Base-by-base conservation (phyloP, 2,329 filamentous ascomycete species). In the Cadophora sp. region DNA sequence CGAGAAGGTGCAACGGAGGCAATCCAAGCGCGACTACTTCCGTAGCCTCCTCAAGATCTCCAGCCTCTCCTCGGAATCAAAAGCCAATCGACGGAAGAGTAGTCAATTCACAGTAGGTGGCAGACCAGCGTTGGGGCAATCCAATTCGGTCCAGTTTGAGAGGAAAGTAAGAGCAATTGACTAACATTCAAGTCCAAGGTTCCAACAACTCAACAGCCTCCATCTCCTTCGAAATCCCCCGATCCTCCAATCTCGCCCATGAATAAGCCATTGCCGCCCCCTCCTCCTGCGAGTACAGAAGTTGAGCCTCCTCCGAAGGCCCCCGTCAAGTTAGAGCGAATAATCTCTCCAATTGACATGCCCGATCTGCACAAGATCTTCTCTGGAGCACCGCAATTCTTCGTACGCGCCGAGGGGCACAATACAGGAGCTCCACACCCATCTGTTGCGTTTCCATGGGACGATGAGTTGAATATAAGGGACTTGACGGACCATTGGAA, bases 331-430 rank as follows among this genome's bases (percentile, higher is more conserved):
- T 78, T 88, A 47, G 80, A 83, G 68, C 82, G 83, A 76, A 89
- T 87, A 79, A 89, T 89, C 83, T 81, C 86, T 53, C 84, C 83
- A 59, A 80, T 91, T 66, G 84, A 79, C 72, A 83, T 87, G 55
- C 80, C 82, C 48, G 87, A 91, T 71, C 80, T 92, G 61, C 87
- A 89, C 79, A 87, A 88, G 77, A 84, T 92, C 73, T 93, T 92
- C 81, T 91, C 89, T 30, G 90, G 90, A n/a, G 90, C 90, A 51
- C 90, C 90, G 70, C 89, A 91, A 76, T 92, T 90, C 80, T 89
- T 88, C 76, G 84, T 87, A 71, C 83, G 86, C 62, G 84, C 83
- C 66, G 84, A 87, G 72, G 85, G 85, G 47, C 85, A 88, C 76
- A 85, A 83, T 75, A 84, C 83, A 66, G 87, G 83, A 60, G 85